A percentile compares a stretch with the other conserved stretches of the same genome.
Conservation (phyloP, 176 grass and related monocot genomes). For the Poa annua region DNA sequence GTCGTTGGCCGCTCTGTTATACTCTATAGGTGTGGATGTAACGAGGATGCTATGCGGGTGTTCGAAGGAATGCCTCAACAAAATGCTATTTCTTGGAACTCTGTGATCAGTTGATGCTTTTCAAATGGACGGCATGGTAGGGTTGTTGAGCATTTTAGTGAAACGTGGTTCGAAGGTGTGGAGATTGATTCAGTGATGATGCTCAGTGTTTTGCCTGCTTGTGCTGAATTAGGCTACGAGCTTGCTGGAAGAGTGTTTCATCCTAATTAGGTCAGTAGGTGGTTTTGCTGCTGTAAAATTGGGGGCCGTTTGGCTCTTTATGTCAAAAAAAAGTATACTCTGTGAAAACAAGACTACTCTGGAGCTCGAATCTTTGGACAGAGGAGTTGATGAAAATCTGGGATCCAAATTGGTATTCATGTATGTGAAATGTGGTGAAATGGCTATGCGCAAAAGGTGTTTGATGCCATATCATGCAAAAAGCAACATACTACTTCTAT, state of each 20-base stretch:
- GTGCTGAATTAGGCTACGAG: slow-evolving; percentile 53
- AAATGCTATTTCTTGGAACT: slow-evolving; percentile 86
- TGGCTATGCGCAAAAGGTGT: slow-evolving; percentile 63
- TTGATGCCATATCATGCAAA: slow-evolving; percentile 55
- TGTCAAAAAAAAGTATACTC: too few species aligned
- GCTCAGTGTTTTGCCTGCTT: slow-evolving; percentile 69
- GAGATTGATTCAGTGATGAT: slow-evolving; percentile 69
- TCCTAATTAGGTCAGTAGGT: too few species aligned
- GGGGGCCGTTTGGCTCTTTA: too few species aligned
- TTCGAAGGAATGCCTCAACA: slow-evolving; percentile 64
- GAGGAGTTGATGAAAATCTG: slow-evolving; percentile 52
- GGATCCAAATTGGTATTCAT: slow-evolving; percentile 83
- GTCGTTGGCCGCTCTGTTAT: too few species aligned
- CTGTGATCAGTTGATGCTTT: slow-evolving; percentile 68
- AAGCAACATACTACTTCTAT: slow-evolving; percentile 48
- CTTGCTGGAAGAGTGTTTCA: slow-evolving; percentile 68
- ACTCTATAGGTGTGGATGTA: slow-evolving; percentile 45
- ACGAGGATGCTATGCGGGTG: slow-evolving; percentile 52
- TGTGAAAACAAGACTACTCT: slow-evolving; percentile 55
- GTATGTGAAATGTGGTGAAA: slow-evolving; percentile 77
- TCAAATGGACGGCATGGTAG: slow-evolving; percentile 61
- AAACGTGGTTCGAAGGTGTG: slow-evolving; percentile 55
- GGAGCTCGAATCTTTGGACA: slow-evolving; percentile 44
- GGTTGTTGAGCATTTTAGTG: slow-evolving; percentile 49
- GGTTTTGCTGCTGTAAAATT: too few species aligned